Conservation (phyloP, 306 rosid species). For the Pterocarpus macrocarpus region DNA sequence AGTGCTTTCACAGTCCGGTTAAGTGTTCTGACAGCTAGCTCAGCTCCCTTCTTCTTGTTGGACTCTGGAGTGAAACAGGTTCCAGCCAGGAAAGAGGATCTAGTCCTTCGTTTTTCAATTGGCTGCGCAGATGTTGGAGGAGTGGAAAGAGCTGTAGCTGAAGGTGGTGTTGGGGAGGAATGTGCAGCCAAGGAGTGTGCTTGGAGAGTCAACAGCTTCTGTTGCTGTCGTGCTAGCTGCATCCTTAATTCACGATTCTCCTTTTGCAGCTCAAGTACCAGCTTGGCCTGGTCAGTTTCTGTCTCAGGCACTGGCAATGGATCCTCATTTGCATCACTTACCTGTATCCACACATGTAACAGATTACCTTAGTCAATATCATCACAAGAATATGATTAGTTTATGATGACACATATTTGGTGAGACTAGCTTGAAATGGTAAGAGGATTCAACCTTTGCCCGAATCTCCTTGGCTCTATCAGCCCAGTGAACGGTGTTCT, state of each 20-base stretch:
- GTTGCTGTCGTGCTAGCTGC: conserved; percentile 84
- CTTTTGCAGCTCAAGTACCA: conserved; percentile 82
- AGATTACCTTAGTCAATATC: conserved; percentile 23
- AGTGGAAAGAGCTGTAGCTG: conserved; percentile 68
- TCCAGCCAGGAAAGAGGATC: conserved; percentile 73
- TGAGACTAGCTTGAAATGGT: conserved; percentile 26
- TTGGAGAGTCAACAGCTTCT: conserved; percentile 73
- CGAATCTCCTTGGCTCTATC: conserved; percentile 98
- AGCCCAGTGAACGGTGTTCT: conserved; percentile 97
- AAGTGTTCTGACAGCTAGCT: conserved; percentile 67
- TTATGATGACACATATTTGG: not conserved
- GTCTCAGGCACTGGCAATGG: conserved; percentile 60
- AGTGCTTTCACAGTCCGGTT: conserved; percentile 67
- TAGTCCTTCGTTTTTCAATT: conserved; percentile 65
- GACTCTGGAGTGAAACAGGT: conserved; percentile 86
- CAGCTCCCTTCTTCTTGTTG: conserved; percentile 72
- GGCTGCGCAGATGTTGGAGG: conserved; percentile 77
- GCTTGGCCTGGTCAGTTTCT: conserved; percentile 82
- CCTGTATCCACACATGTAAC: conserved; percentile 55
- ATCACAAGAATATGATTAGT: conserved; percentile 24
- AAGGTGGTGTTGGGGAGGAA: conserved; percentile 84
- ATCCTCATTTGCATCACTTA: conserved; percentile 70
- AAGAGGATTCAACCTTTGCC: conserved; percentile 67
- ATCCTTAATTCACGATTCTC: conserved; percentile 85
- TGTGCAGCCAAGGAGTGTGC: conserved; percentile 80